These are phyloP conservation scores for Cordyceps militaris DNA, from an alignment of 2,329 filamentous ascomycete species.

Conservation along the genomic window DNA sequence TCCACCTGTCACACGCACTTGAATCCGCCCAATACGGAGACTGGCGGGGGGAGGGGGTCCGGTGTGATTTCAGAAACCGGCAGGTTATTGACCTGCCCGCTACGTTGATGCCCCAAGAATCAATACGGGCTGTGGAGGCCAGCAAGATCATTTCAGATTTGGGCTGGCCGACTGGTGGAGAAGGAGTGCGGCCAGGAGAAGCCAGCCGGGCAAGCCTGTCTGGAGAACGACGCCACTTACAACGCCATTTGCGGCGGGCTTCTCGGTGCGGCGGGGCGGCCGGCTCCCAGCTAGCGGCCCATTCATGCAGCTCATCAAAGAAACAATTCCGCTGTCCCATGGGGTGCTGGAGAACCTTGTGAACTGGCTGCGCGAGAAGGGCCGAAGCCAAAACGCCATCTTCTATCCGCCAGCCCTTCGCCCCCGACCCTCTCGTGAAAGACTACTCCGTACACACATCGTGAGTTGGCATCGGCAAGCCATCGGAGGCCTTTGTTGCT, in stretches of 20 bases:
- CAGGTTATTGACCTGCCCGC: not conserved
- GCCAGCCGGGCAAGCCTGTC: slow-evolving; percentile 1
- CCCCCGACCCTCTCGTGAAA: not conserved
- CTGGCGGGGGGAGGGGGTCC: not conserved
- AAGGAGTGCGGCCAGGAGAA: not conserved
- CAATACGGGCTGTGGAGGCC: not conserved
- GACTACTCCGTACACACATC: not conserved
- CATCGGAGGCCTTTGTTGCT: not conserved
- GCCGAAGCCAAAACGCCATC: slow-evolving; percentile 8
- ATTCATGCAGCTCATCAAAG: not conserved
- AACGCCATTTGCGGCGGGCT: not conserved
- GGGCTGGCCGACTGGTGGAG: not conserved
- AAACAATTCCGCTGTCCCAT: not conserved
- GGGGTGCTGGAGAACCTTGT: not conserved
- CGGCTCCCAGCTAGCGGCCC: not conserved
- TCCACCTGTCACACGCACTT: slow-evolving; percentile 5
- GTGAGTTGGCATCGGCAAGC: not conserved
- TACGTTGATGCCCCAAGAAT: not conserved
- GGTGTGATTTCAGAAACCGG: not conserved
- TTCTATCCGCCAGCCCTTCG: not conserved
- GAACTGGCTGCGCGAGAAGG: slow-evolving; percentile 1
- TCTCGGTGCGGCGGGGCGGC: not conserved
- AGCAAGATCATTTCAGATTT: not conserved
- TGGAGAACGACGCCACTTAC: not conserved
- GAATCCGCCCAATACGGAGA: not conserved